Evolutionary conservation across 805 yeast species (phyloP).

Genomic region (Diddensiella transvaalensis): DNA sequence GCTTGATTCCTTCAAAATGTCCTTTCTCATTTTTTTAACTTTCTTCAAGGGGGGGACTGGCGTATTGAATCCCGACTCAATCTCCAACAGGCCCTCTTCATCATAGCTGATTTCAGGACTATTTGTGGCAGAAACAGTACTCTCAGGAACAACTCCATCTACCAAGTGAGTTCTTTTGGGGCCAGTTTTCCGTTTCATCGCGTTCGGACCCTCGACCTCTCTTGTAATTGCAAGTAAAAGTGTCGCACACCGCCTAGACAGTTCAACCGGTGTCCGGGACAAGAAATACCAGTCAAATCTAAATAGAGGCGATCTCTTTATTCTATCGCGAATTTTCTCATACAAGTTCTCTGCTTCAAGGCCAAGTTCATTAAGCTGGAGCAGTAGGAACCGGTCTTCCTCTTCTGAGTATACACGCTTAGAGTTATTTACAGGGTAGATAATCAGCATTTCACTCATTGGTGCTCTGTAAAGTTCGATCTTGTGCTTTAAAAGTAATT

Average conservation of each 20-base stretch:
- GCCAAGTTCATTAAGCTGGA: slow-evolving; percentile 75
- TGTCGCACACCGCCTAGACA: slow-evolving; percentile 79
- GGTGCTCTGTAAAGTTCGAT: slow-evolving; percentile 69
- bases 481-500: slow-evolving; percentile 73
- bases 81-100: slow-evolving; percentile 11
- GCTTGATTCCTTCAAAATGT: slow-evolving; percentile 11
- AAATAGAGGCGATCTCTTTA: slow-evolving; percentile 68
- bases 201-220: slow-evolving; percentile 51
- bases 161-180: slow-evolving; percentile 11
- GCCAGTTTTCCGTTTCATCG: slow-evolving; percentile 30
- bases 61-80: slow-evolving; percentile 9
- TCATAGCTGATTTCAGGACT: slow-evolving; percentile 22
- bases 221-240: slow-evolving; percentile 68
- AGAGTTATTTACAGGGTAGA: slow-evolving; percentile 69
- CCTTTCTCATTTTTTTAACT: slow-evolving; percentile 15
- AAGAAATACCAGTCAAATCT: slow-evolving; percentile 84
- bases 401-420: slow-evolving; percentile 74
- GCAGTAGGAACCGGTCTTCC: slow-evolving; percentile 81
- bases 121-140: slow-evolving; percentile 14
- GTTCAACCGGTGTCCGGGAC: slow-evolving; percentile 71
- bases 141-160: slow-evolving; percentile 5
- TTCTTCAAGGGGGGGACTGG: slow-evolving; percentile 13
- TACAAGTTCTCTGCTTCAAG: slow-evolving; percentile 70
- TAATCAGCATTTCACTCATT: slow-evolving; percentile 64
- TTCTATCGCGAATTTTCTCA: slow-evolving; percentile 69